Percentiles rank a stretch among this genome's conserved stretches.
Evolutionary conservation across 2,329 filamentous ascomycete species (phyloP).

Genomic region (Colletotrichum graminicola): DNA sequence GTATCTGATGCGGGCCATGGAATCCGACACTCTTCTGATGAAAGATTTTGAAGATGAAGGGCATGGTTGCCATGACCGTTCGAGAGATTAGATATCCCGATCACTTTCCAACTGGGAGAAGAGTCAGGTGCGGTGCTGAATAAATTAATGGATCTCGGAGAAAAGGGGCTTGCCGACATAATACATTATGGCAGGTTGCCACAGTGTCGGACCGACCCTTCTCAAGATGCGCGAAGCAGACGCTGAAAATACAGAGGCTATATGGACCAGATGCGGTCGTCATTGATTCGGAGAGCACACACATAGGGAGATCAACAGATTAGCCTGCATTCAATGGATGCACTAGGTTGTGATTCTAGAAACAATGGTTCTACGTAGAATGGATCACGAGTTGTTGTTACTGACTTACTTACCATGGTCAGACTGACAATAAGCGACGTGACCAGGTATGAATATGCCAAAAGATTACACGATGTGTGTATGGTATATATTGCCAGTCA

Average conservation of each 20-base stretch:
- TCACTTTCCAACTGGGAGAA: not conserved
- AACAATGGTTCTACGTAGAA: not conserved
- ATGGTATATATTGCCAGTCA: too few species aligned
- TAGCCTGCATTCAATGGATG: not conserved
- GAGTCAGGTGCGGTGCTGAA: not conserved
- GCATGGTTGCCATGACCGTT: not conserved
- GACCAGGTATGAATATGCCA: not conserved
- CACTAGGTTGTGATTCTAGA: not conserved
- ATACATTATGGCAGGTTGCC: not conserved
- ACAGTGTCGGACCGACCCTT: not conserved
- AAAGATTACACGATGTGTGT: too few species aligned
- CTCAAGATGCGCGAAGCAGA: not conserved
- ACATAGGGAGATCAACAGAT: too few species aligned
- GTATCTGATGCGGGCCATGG: not conserved
- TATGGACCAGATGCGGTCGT: not conserved
- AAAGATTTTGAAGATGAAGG: not conserved
- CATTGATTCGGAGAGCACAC: not conserved
- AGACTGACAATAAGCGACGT: not conserved
- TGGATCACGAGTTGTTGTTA: not conserved
- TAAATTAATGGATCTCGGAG: too few species aligned
- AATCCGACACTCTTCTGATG: not conserved
- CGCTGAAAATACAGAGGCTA: not conserved
- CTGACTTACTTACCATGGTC: not conserved
- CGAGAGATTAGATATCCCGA: not conserved
- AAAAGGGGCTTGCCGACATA: not conserved